A percentile compares a stretch with the other conserved stretches of the same genome.
Conservation (phyloP, 768 basidiomycete genomes). For the Leccinum incarnatum region DNA sequence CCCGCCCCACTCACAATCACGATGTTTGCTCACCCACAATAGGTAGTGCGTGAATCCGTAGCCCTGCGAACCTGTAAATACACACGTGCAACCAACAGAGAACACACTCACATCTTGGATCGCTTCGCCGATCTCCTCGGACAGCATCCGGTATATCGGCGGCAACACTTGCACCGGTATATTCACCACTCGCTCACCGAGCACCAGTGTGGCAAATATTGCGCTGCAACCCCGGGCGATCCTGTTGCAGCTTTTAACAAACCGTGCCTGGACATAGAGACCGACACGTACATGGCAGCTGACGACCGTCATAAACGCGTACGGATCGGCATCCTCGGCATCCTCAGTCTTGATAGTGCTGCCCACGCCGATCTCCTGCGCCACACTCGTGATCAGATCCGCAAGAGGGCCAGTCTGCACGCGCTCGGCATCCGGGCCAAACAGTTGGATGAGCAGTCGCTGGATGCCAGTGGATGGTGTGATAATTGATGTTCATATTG, state of each 20-base stretch:
- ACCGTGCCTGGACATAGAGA: neutral
- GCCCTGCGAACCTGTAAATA: conserved; percentile 33
- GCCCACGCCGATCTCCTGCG: conserved; percentile 59
- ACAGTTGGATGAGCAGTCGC: conserved; percentile 65
- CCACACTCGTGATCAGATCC: conserved; percentile 74
- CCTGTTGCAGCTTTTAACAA: conserved; percentile 39
- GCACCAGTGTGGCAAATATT: no score
- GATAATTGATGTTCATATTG: conserved; percentile 77
- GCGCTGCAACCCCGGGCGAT: conserved; percentile 63
- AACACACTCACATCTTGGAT: conserved; percentile 52
- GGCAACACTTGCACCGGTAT: conserved; percentile 42
- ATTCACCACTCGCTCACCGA: no score
- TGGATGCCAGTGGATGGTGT: conserved; percentile 57
- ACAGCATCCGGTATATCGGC: conserved; percentile 67
- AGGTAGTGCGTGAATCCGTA: conserved; percentile 67
- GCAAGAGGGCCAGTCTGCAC: conserved; percentile 73
- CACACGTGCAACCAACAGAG: neutral
- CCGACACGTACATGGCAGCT: no score
- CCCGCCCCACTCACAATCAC: no score
- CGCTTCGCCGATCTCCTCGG: conserved; percentile 77
- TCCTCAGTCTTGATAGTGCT: no score
- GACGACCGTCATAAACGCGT: no score
- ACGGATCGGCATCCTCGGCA: no score
- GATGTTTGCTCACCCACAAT: no score
- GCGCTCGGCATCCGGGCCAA: conserved; percentile 66